Base-by-base conservation (phyloP, 73 alveolate genomes). In the Stentor roeselii region DNA sequence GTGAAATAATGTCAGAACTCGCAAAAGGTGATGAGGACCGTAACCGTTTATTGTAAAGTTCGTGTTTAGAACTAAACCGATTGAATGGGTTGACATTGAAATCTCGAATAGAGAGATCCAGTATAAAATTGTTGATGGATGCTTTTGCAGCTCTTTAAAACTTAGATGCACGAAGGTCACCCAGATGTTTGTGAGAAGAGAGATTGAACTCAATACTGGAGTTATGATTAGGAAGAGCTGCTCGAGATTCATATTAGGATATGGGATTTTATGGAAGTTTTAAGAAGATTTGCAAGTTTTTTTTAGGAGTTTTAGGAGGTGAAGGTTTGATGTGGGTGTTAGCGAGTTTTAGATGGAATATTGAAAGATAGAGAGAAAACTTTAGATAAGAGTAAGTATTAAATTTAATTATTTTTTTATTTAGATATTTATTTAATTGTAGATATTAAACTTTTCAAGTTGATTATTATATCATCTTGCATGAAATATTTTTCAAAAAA, bases 131-230 rank as follows among this genome's bases (percentile, higher is more conserved):
- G 41, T 32, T 0, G 80, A 67, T 1, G 80, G 80, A 32, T 67
- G 80, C 34, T 32, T n/a, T 67, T 67, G 80, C 27, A 67, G 80
- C 37, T 67, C 80, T 67, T 67, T 67, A 67, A 67, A 67, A 27
- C 21, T 67, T 15, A 67, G 41, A 34, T 67, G 34, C 11, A 67
- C 37, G 2, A 30, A 67, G 34, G 80, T 67, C 21, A 67, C 37
- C 37, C 80, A 67, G 41, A 67, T 32, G 41, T 32, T 67, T 21
- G 37, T 34, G 27, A 67, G 27, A 50, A 50, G 67, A 21, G 67
- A 50, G 6, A 50, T 50, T 50, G 30, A 6, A 21, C 67, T 50
- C 6, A 50, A 21, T 21, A 50, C 30, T 50, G 67, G 67, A 21
- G 67, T 50, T 50, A 50, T 6, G 67, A 50, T 21, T 50, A 50